Base-by-base conservation (phyloP, 2,329 filamentous ascomycete species). In the Thelonectria olida region DNA sequence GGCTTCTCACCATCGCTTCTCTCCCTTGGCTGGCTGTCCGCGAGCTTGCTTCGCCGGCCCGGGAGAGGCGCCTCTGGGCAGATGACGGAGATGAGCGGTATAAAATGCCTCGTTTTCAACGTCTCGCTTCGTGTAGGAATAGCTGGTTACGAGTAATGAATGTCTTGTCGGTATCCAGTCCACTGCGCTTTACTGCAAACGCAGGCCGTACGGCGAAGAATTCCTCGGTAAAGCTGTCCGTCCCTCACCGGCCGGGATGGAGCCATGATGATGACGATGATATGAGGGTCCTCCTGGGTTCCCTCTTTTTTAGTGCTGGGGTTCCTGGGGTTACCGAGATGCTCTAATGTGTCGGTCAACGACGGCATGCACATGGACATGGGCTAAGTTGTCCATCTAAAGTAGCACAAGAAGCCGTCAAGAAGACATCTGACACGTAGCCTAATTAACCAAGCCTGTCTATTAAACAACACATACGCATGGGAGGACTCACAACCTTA, bases 31-130 rank as follows among this genome's bases (percentile, higher is more conserved):
- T n/a, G n/a, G n/a, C n/a, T n/a, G n/a, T n/a, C n/a, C n/a, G n/a
- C n/a, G n/a, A n/a, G n/a, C n/a, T n/a, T 31, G 12, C 12, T 31
- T 31, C 27, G 27, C 27, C 27, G 27, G 27, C 27, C 27, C 27
- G n/a, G 27, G 27, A 31, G 27, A 31, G 27, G 27, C 27, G 7
- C 7, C 38, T 31, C 31, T 51, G 48, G 38, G 31, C 31, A 38
- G 48, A 38, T n/a, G n/a, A n/a, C n/a, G n/a, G n/a, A n/a, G n/a
- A n/a, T n/a, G 34, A 5, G 20, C 13, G 9, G 48, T 25, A 38
- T 7, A 51, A 49, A 51, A 51, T 51, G 48, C 48, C 48, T 38
- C 48, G 48, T 50, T 50, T 49, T n/a, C n/a, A n/a, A n/a, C n/a
- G n/a, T n/a, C n/a, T 49, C 12, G 17, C 5, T 34, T 49, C 27